phyloP scores from a whole-genome alignment of 495 filamentous ascomycete genomes.

The Penicillium lividum region DNA sequence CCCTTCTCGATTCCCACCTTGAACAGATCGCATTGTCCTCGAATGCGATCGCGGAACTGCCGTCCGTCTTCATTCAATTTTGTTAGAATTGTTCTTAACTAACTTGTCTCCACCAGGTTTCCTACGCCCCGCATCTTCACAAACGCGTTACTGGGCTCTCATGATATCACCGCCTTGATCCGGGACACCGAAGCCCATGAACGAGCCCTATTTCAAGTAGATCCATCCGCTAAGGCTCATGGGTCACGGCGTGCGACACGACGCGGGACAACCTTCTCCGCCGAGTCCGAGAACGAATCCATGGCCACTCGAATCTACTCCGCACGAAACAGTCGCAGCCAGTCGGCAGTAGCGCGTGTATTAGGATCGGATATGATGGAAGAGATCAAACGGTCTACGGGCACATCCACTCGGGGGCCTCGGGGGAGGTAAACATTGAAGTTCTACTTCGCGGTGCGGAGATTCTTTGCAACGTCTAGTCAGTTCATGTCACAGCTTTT shows the following conservation, averaged over 20 bases:
- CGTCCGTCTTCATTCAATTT: constrained; percentile 53
- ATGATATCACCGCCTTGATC: constrained; percentile 92
- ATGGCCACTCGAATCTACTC: constrained; percentile 53
- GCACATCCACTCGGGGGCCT: constrained; percentile 36
- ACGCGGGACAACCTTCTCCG: constrained; percentile 47
- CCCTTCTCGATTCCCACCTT: constrained; percentile 78
- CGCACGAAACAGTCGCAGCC: constrained; percentile 61
- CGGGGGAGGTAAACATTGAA: constrained; percentile 83
- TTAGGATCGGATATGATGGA: constrained; percentile 85
- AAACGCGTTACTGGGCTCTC: constrained; percentile 81
- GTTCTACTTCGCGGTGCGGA: constrained; percentile 84
- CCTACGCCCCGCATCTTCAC: constrained; percentile 93
- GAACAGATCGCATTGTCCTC: constrained; percentile 89
- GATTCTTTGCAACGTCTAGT: constrained; percentile 88
- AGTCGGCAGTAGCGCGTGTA: constrained; percentile 87
- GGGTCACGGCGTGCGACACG: constrained; percentile 44
- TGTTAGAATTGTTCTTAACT: background rate
- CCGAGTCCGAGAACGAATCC: constrained; percentile 43
- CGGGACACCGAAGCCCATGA: constrained; percentile 96
- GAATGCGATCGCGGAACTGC: constrained; percentile 77
- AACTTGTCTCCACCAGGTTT: constrained; percentile 58
- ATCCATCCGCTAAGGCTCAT: constrained; percentile 56
- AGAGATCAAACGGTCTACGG: constrained; percentile 66
- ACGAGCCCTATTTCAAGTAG: constrained; percentile 89
- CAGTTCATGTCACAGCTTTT: constrained; percentile 28